Conservation (phyloP, 768 basidiomycete species). For the Tricholoma furcatifolium region DNA sequence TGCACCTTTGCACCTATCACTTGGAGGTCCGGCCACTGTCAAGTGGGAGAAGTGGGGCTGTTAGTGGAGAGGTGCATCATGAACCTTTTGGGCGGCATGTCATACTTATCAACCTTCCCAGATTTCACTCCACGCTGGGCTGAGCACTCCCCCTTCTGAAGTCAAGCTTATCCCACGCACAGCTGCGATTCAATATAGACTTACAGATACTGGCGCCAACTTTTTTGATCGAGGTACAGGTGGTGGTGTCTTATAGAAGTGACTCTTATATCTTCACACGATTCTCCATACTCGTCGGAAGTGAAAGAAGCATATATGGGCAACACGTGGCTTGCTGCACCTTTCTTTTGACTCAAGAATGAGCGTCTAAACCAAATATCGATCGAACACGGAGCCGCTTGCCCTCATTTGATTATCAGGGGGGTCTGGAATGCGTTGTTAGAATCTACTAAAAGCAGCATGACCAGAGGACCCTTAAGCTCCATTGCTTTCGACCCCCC, state of each 20-base stretch:
- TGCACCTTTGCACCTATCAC: constrained; percentile 67
- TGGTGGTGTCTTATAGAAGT: constrained; percentile 48
- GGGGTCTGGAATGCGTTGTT: background rate
- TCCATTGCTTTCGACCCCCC: background rate
- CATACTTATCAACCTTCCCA: constrained; percentile 21
- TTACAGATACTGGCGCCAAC: constrained; percentile 61
- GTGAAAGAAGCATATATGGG: background rate
- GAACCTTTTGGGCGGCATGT: background rate
- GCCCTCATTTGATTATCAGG: background rate
- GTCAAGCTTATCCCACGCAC: constrained; percentile 48
- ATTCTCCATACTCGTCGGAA: background rate
- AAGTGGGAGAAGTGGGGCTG: constrained; percentile 74
- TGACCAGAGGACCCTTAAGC: background rate
- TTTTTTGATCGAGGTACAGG: constrained; percentile 78
- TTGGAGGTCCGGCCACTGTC: constrained; percentile 69
- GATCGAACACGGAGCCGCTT: background rate
- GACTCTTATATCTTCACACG: background rate
- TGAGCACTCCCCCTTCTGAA: constrained; percentile 30
- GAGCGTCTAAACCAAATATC: background rate
- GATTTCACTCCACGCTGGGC: constrained; percentile 65
- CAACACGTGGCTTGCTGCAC: background rate
- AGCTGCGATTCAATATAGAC: constrained; percentile 65
- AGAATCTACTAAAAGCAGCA: background rate
- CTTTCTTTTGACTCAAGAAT: background rate
- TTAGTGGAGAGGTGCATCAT: constrained; percentile 67